Evolutionary conservation across 768 basidiomycete genomes (phyloP), one percentile per base, ranked within the genome.

Genomic region (Podaxis pistillaris): DNA sequence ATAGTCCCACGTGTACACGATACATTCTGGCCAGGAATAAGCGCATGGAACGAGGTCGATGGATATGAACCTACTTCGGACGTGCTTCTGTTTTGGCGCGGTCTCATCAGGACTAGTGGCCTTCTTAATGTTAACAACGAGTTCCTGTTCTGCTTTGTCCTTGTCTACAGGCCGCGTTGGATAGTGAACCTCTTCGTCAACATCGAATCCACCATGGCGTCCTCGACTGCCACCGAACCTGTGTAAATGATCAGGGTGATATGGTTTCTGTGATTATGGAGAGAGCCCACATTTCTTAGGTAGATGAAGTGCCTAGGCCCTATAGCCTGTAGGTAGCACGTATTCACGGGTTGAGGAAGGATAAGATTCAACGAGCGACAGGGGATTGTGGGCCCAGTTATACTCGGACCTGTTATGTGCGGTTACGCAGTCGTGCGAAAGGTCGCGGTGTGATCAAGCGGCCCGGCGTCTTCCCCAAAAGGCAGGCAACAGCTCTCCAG

Each of bases 1-100:
- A 71, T 98, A 98, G 75, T 99, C 97, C 96, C 96, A 98, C 6
- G 97, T 98, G 75, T 95, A 99, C 26, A 98, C 93, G 73, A 99
- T 98, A 70, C 92, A 94, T 80, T 98, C 96, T 98, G 57, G 58
- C 47, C 36, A 62, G 67, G 56, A 65, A 63, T 56, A 58, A 64
- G 63, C 58, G 61, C 56, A 36, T 58, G 46, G 58, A 47, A 38
- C 46, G 54, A 46, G 38, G 41, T 28, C 28, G 54, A 51, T 41
- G 62, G 49, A 60, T 33, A 56, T 15, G 58, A 47, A 82, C 90
- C 73, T 77, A 98, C 96, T 98, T 73, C 97, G 87, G 69, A 99
- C 97, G 72, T 99, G 97, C 73, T 99, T 99, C 83, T 98, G 96
- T 76, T 99, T 99, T 7, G 97, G 97, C 4, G 97, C 96, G 30